Conservation (phyloP, 2,329 filamentous ascomycete genomes). For the Amesomyces nigricolor region DNA sequence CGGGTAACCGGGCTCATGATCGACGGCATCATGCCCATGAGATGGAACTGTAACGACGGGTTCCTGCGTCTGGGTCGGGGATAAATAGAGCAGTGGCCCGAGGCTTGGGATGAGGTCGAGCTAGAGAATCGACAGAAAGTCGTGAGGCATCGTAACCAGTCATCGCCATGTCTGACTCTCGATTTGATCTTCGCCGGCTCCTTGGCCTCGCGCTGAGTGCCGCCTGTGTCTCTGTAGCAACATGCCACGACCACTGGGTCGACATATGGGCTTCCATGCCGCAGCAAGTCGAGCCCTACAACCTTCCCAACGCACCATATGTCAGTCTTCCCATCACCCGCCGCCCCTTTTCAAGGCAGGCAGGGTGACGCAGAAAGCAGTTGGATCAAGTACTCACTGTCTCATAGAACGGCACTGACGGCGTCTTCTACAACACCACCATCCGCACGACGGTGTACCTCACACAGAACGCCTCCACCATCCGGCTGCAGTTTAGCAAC, state of each 20-base stretch:
- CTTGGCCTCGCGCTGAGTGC: slow-evolving; percentile 19
- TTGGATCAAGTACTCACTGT: slow-evolving; percentile 14
- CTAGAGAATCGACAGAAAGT: neutral
- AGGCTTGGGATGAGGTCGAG: neutral
- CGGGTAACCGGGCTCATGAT: slow-evolving; percentile 14
- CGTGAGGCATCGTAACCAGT: neutral
- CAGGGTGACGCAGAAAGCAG: neutral
- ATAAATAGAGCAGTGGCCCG: slow-evolving; percentile 8
- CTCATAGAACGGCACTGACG: slow-evolving; percentile 44
- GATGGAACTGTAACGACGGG: slow-evolving; percentile 12
- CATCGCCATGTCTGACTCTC: slow-evolving; percentile 9
- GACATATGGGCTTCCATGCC: slow-evolving; percentile 59
- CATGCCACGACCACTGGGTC: slow-evolving; percentile 46
- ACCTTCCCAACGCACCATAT: slow-evolving; percentile 53
- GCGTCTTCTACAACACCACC: slow-evolving; percentile 53
- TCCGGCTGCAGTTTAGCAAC: slow-evolving; percentile 58
- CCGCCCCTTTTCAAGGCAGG: neutral
- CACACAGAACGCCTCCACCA: slow-evolving; percentile 45
- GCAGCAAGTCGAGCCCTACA: slow-evolving; percentile 53
- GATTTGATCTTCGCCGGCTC: slow-evolving; percentile 12
- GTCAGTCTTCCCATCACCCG: slow-evolving; percentile 32
- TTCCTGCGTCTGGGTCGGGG: slow-evolving; percentile 14
- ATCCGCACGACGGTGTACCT: slow-evolving; percentile 57
- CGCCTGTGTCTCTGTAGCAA: slow-evolving; percentile 11
- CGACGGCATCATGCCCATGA: neutral